Evolutionary conservation across 2,329 filamentous ascomycete species (phyloP), one percentile per base, ranked within the genome.

Genomic region (Colletotrichum musae): DNA sequence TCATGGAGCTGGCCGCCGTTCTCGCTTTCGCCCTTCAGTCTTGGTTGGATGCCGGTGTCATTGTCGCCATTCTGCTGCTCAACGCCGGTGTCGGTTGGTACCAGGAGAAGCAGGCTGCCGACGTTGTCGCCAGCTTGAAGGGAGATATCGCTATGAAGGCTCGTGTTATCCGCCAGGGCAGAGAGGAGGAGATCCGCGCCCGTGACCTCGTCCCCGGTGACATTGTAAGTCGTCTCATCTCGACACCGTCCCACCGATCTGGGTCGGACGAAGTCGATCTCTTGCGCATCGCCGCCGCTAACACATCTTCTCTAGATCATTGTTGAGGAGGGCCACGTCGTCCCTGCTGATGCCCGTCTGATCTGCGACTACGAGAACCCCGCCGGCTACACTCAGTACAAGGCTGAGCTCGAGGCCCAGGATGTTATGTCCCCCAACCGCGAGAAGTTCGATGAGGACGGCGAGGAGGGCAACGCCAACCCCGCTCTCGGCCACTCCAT

Each of bases 51-150:
- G 87, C 93, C 32, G 74, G 74, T 87, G 91, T 94, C 80, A 94
- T 94, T 79, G 88, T 91, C 75, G 92, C 88, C 85, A 94, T 94
- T 80, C 84, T 94, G 64, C 75, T 91, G 77, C 89, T 94, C 72
- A 94, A 94, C 83, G 92, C 92, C 73, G 83, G 91, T 72, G 92
- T 93, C 79, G 92, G 92, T 85, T 94, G 91, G 89, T 93, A 94
- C 80, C 92, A 93, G 80, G 92, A 94, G 82, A 94, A 94, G 85
- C 91, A 93, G 82, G 92, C 92, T 75, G 92, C 91, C 73, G 92
- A 94, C 81, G 91, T 93, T 76, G 91, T 93, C 76, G 91, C 91
- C 65, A 89, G 85, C 72, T 83, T 94, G 71, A 93, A 93, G 85
- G 92, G 92, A 83, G 92, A 94, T 77, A 94, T 94, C 77, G 92